Percentiles rank a stretch among this genome's conserved stretches.
Evolutionary conservation across 768 basidiomycete genomes (phyloP).

Genomic region (Podaxis sp.): DNA sequence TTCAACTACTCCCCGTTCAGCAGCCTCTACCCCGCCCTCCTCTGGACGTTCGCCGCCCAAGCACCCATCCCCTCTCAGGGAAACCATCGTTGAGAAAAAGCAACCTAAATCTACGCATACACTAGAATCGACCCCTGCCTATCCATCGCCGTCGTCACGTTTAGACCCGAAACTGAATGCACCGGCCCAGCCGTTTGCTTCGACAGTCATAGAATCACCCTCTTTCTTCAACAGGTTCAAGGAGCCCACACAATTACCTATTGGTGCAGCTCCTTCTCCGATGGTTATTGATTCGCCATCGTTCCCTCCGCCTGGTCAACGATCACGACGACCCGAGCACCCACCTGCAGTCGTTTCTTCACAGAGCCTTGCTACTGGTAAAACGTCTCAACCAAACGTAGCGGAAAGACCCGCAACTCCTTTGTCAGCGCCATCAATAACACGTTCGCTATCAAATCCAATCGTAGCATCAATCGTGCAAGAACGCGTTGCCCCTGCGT

Average conservation of each 20-base stretch:
- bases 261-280: background rate
- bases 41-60: slow-evolving; percentile 30
- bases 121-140: background rate
- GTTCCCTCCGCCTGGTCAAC: slow-evolving; percentile 24
- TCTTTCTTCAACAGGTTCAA: slow-evolving; percentile 8
- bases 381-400: background rate
- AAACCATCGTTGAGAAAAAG: slow-evolving; percentile 1
- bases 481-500: slow-evolving; percentile 3
- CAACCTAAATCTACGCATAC: background rate
- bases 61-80: slow-evolving; percentile 12
- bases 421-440: background rate
- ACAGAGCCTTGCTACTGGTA: background rate
- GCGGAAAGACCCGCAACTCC: background rate
- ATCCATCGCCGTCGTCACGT: slow-evolving; percentile 12
- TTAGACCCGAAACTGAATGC: slow-evolving; percentile 4
- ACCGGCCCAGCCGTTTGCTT: background rate
- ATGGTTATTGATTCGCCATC: slow-evolving; percentile 35
- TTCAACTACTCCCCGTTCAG: slow-evolving; percentile 8
- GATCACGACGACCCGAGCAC: slow-evolving; percentile 14
- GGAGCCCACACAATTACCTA: background rate
- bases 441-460: background rate
- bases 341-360: slow-evolving; percentile 17
- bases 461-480: slow-evolving; percentile 8
- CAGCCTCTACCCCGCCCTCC: slow-evolving; percentile 4
- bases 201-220: slow-evolving; percentile 7